Base-by-base conservation (phyloP, 768 basidiomycete genomes). In the Serendipita indica region DNA sequence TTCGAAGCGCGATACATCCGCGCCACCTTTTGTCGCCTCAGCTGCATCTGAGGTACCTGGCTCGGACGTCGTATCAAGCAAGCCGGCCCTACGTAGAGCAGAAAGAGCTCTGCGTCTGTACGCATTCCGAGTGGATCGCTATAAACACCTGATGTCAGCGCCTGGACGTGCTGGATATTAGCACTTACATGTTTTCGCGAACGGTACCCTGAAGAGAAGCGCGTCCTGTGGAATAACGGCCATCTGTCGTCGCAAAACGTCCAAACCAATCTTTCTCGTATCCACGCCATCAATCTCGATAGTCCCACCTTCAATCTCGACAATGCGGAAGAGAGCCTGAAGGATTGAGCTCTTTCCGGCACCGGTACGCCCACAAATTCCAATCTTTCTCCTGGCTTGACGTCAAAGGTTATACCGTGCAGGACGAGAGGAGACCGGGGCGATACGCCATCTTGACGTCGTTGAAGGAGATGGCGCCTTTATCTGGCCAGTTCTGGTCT, bases 141-240 rank as follows among this genome's bases (percentile, higher is more conserved):
- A 25, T 1, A 61, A 22, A 5, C n/a, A n/a, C n/a, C n/a, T n/a
- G n/a, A n/a, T n/a, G n/a, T n/a, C n/a, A n/a, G n/a, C n/a, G n/a
- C 20, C 39, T 22, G 4, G 13, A n/a, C n/a, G n/a, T n/a, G n/a
- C n/a, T n/a, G n/a, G n/a, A n/a, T n/a, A n/a, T n/a, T n/a, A n/a
- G n/a, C n/a, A 37, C 66, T 60, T 22, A 67, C 77, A 78, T 60
- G 67, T 76, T 75, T 61, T 79, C 68, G 62, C 79, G 67, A 33
- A 78, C 61, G 0, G 75, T 76, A 0, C 77, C 77, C 13, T 62
- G 66, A 80, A 83, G n/a, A 82, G 66, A 16, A 76, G 73, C 16
- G 71, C 72, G 43, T 83, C 80, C 67, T 85, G 86, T 0, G 84
- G 86, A 12, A 88, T 83, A 37, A 86, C 74, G 3, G 83, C 79